Base-by-base conservation (phyloP, 352 stramenopile species). In the Plasmopara viticola region DNA sequence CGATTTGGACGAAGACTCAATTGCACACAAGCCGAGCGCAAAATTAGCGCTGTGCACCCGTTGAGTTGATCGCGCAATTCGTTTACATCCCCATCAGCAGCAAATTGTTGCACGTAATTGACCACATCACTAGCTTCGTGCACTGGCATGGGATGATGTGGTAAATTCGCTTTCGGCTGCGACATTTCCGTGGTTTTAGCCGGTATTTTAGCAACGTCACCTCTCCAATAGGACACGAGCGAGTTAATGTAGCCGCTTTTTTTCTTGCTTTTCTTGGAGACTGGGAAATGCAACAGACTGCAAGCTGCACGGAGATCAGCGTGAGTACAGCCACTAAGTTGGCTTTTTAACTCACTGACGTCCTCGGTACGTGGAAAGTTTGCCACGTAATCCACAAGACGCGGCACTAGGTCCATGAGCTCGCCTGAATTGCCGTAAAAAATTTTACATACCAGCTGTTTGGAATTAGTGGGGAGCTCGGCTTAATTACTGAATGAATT, bases 301-400 rank as follows among this genome's bases (percentile, higher is more conserved):
- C 60, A 68, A 29, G 50, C 60, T 14, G 45, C 43, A 14, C 50
- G 60, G 20, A 68, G 30, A 28, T 60, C 50, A 9, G 37, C 18
- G 41, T 61, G 47, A 9, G 37, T 60, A 28, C 39, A 68, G 40
- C 18, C 46, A 15, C 55, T 57, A 2, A 68, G 31, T 48, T 68
- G 55, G 44, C 39, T 31, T 18, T 35, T 51, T 8, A 68, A 43
- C 37, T 68, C 55, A 29, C 37, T 39, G 2, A 13, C 50, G 45
- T 43, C 43, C n/a, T 34, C 50, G 29, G 20, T 17, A 9, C 41
- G 25, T 15, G 60, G 55, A 17, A 58, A 50, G 18, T 13, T 45
- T 35, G 42, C 50, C 6, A 68, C 17, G 42, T 64, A 68, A 30
- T 64, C 50, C 28, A 68, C 30, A n/a, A 64, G 20, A 5, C 37